Base-by-base conservation (phyloP, 2,329 filamentous ascomycete species). In the Alternaria angustiovoidea region DNA sequence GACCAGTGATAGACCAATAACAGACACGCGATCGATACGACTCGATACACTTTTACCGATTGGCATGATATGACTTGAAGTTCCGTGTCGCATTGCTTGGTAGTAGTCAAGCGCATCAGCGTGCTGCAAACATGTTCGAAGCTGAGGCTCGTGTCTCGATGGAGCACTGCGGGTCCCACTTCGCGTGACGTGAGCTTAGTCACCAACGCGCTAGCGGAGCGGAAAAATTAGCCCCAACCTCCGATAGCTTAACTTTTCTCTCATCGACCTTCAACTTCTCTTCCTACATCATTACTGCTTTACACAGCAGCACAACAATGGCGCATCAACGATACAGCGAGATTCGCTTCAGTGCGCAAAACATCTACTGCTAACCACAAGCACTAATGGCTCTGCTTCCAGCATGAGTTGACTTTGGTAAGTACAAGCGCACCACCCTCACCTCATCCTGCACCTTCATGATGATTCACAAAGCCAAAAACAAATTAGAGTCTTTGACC, bases 401-500 rank as follows among this genome's bases (percentile, higher is more conserved):
- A 61, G 58, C 22, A 46, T 42, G 46, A n/a, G 12, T 32, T 57
- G 26, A 30, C 61, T 56, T 14, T 34, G 61, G 69, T 65, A 69
- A 46, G 71, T 63, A 36, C 56, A 22, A 51, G 38, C 51, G 59
- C 47, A 14, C 18, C 24, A 28, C 20, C 30, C 47, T 56, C 42
- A 22, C 43, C 32, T 53, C 47, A 51, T 49, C 52, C 51, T 54
- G 55, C 63, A 56, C 59, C 62, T 70, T 69, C 62, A 73, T 76
- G 78, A 80, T 80, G 78, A 80, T 71, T 76, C 69, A 74, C 69
- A 76, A 75, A 78, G 76, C 76, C 74, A 73, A 73, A 70, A 75
- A 73, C 77, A 80, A 80, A 80, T 77, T 80, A 80, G 78, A 80
- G 78, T 80, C 78, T 80, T 80, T 80, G 78, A 80, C 77, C 78